phyloP scores from a whole-genome alignment of 163 green algal genomes.

The Volvox carteri region DNA sequence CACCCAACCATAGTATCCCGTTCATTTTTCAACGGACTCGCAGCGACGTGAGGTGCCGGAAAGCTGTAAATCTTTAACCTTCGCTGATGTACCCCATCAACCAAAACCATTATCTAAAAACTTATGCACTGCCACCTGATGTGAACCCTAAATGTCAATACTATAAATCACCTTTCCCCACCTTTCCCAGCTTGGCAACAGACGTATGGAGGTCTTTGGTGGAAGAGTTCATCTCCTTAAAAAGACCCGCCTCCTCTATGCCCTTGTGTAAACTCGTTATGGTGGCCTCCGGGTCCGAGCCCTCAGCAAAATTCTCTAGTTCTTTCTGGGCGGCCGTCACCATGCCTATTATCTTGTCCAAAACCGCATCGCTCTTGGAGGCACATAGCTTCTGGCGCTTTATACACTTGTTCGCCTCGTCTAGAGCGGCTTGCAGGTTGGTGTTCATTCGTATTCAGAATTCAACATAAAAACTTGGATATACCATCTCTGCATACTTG shows the following conservation, averaged over 20 bases:
- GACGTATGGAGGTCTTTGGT: conserved; percentile 87
- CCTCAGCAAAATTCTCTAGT: conserved; percentile 3
- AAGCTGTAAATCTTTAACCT: too few relatives aligned
- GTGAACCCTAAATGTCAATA: too few relatives aligned
- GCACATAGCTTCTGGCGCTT: conserved; percentile 83
- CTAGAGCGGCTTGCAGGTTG: conserved; percentile 64
- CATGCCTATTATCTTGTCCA: conserved; percentile 72
- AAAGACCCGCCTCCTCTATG: conserved; percentile 59
- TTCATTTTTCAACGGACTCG: too few relatives aligned
- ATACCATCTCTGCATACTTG: not conserved
- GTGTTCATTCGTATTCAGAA: conserved; percentile 9
- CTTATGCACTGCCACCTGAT: too few relatives aligned
- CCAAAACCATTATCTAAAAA: too few relatives aligned
- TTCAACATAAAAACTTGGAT: not conserved
- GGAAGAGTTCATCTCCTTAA: conserved; percentile 64
- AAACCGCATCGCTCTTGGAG: conserved; percentile 39
- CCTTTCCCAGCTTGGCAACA: conserved; percentile 88
- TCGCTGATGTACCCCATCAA: too few relatives aligned
- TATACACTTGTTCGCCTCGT: conserved; percentile 72
- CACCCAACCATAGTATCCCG: too few relatives aligned
- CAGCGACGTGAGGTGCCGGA: too few relatives aligned
- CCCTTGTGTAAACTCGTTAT: conserved; percentile 15
- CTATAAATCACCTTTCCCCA: conserved; percentile 46
- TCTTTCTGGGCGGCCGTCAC: conserved; percentile 44
- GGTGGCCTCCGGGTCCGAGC: conserved; percentile 38